These are phyloP conservation scores for Austropuccinia psidii DNA, from an alignment of 1,284 basidiomycete species.

Conservation along the genomic window DNA sequence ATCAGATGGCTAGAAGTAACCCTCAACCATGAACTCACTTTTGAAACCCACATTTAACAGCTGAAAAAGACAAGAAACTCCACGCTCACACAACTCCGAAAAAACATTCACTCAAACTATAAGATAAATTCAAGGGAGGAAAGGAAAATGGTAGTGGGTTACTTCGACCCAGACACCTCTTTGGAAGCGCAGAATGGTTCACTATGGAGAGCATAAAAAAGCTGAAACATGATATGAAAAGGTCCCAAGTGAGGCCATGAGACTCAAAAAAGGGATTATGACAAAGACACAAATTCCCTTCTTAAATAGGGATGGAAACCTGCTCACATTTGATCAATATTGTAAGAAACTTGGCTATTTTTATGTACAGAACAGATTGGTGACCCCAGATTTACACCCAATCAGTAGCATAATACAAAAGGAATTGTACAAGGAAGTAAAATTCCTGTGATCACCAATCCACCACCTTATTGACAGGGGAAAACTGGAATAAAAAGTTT, in stretches of 20 bases:
- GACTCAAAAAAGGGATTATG: not conserved
- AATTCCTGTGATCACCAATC: not conserved
- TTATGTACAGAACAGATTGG: not conserved
- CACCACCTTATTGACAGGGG: not conserved
- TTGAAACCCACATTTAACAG: not conserved
- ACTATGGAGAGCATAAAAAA: not conserved
- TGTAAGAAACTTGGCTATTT: not conserved
- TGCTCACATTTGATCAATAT: not conserved
- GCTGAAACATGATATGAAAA: not conserved
- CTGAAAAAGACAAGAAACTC: not conserved
- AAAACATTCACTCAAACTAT: not conserved
- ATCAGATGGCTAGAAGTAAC: not conserved
- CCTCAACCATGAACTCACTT: not conserved
- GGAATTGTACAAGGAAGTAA: not conserved
- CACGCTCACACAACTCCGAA: not conserved
- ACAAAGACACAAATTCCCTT: not conserved
- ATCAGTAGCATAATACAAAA: not conserved
- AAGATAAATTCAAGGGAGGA: not conserved
- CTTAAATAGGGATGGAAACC: not conserved
- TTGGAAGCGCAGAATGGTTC: slow-evolving; percentile 15
- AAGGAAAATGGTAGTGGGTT: not conserved
- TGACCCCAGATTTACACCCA: not conserved
- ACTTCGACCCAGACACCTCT: not conserved
- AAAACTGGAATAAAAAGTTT: too few relatives aligned
- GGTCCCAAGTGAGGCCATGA: not conserved